Percentiles rank a stretch among this genome's conserved stretches.
Evolutionary conservation across 2,329 filamentous ascomycete genomes (phyloP).

Genomic region (Aspergillus piperis): DNA sequence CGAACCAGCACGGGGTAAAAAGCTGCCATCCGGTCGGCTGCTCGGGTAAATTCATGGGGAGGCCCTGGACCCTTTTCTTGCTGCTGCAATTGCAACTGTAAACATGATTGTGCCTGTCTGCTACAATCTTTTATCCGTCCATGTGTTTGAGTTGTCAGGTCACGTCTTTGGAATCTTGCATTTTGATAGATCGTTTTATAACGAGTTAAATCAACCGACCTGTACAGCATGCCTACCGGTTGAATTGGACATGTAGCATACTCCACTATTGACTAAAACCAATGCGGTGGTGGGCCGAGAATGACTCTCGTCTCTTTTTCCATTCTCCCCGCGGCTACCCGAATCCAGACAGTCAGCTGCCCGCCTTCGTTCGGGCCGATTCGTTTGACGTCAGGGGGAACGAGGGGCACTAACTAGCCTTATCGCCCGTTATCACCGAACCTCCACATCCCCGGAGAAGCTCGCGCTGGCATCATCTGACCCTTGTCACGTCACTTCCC

Average conservation of each 20-base stretch:
- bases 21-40: background rate
- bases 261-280: background rate
- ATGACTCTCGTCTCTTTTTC: background rate
- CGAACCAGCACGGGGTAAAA: conserved; percentile 1
- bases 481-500: background rate
- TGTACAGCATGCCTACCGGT: background rate
- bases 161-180: background rate
- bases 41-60: background rate
- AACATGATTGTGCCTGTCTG: background rate
- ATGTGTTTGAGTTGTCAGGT: background rate
- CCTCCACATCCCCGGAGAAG: background rate
- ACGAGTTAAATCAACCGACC: background rate
- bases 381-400: conserved; percentile 5
- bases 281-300: background rate
- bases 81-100: too few relatives aligned
- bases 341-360: conserved; percentile 1
- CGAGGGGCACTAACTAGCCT: background rate
- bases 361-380: background rate
- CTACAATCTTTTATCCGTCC: background rate
- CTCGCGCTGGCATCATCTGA: background rate
- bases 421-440: background rate
- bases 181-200: background rate
- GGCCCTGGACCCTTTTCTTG: background rate
- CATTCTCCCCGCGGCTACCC: conserved; percentile 7
- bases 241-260: background rate